Base-by-base conservation (phyloP, 257 asterid genomes). In the Nicotiana benthamiana region DNA sequence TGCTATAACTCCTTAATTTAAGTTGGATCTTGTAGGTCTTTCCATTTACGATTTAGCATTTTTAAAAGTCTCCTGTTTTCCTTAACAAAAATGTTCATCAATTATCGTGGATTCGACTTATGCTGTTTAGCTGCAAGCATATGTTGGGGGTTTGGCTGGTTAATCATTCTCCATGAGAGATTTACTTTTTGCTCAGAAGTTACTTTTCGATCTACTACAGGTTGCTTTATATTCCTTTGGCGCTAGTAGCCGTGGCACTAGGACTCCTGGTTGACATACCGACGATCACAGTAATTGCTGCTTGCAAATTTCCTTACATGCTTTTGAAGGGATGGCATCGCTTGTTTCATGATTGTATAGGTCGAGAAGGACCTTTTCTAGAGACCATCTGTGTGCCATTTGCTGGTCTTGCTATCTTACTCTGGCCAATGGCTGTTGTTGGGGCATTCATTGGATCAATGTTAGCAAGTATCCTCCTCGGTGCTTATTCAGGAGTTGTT, bases 281-380 rank as follows among this genome's bases (percentile, higher is more conserved):
- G 0, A 88, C 90, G 75, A 91, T 96, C 86, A 85, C 93, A 1
- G 18, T 90, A 27, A 80, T 91, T 64, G 97, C 99, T 68, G 6
- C 89, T 36, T 89, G 75, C 82, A 96, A 96, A 92, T 84, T 90
- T 85, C 92, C 92, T n/a, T 90, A 87, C 90, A 93, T 96, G 99
- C 90, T 96, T 57, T 72, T 91, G 83, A 92, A 94, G 85, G 98
- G 99, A 17, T 96, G 97, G 99, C 90, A 86, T 64, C 97, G 98
- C 32, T 83, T 96, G 85, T 90, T 92, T 87, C 99, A 96, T 12
- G 99, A 94, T 74, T 96, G 98, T 86, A 87, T 96, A 27, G 99
- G 99, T 22, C 92, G 97, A 40, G 98, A 96, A 82, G 98, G 99
- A 30, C 99, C 97, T 10, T 96, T 96, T 86, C 84, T 96, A 92